phyloP scores from a whole-genome alignment of 2,329 filamentous ascomycete genomes.

The Beauveria caledonica region DNA sequence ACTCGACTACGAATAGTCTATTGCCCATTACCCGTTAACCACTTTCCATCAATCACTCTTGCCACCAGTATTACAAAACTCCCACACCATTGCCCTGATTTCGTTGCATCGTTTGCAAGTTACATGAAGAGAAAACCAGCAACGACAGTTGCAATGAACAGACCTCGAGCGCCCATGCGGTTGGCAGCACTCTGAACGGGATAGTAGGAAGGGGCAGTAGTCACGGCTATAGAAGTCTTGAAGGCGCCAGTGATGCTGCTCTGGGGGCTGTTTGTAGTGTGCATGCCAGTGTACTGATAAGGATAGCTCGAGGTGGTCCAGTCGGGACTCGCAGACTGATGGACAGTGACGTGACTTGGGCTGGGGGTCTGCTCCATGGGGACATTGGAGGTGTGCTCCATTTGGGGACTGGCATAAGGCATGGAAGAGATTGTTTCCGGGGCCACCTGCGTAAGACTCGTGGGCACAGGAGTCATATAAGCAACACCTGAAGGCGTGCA shows the following conservation, averaged over 20 bases:
- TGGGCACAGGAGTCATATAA: background rate
- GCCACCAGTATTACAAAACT: background rate
- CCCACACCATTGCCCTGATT: background rate
- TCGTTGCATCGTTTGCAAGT: background rate
- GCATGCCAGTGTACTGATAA: background rate
- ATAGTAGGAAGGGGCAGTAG: background rate
- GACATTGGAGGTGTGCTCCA: background rate
- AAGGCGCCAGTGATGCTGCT: background rate
- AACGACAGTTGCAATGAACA: background rate
- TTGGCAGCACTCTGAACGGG: background rate
- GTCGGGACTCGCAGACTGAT: background rate
- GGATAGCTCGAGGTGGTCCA: background rate
- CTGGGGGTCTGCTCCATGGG: background rate
- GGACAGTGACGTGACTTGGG: background rate
- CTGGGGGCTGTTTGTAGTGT: background rate
- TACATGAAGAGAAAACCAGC: background rate
- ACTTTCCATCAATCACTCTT: background rate
- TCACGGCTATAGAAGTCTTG: background rate
- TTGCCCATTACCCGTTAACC: background rate
- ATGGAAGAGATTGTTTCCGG: background rate
- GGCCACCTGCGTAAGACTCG: background rate
- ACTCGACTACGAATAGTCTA: constrained; percentile 1
- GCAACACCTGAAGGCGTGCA: background rate
- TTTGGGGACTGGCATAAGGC: background rate
- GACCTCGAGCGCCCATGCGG: background rate